Evolutionary conservation across 2,329 filamentous ascomycete species (phyloP).

Genomic region (Rhynchosporium agropyri): DNA sequence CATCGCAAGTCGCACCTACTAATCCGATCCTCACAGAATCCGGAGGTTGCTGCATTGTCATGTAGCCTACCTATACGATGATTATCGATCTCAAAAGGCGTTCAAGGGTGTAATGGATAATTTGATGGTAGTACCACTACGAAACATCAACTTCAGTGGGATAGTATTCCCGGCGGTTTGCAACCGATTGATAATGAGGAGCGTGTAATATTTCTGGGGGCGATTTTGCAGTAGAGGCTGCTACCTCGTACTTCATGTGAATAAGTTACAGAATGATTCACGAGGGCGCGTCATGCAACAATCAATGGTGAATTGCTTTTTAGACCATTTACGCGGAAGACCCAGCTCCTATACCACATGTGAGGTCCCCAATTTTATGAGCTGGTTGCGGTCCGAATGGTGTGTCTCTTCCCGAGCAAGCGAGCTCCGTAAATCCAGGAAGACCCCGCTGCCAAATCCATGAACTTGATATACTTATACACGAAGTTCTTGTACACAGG

Average conservation of each 20-base stretch:
- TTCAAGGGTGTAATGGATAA: conserved; percentile 33
- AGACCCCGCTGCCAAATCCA: conserved; percentile 6
- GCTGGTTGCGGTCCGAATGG: neutral
- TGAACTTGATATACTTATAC: conserved; percentile 11
- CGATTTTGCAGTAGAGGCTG: conserved; percentile 22
- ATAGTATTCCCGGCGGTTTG: conserved; percentile 21
- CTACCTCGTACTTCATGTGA: conserved; percentile 28
- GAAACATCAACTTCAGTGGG: conserved; percentile 17
- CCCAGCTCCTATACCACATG: conserved; percentile 2
- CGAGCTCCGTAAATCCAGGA: conserved; percentile 12
- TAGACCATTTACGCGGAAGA: neutral
- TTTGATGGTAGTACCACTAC: conserved; percentile 27
- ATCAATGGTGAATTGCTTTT: conserved; percentile 15
- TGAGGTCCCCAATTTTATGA: conserved; percentile 11
- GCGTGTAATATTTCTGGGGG: conserved; percentile 33
- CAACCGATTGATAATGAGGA: conserved; percentile 19
- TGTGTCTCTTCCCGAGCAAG: neutral
- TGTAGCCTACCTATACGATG: conserved; percentile 56
- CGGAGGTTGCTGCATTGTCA: conserved; percentile 83
- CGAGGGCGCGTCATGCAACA: conserved; percentile 18
- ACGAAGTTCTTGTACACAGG: neutral
- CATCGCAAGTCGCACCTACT: neutral
- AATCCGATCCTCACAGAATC: conserved; percentile 16
- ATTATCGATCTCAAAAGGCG: conserved; percentile 23
- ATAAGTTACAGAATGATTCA: conserved; percentile 25